phyloP scores from a whole-genome alignment of 2,329 filamentous ascomycete genomes.

The Drechslera avenae region DNA sequence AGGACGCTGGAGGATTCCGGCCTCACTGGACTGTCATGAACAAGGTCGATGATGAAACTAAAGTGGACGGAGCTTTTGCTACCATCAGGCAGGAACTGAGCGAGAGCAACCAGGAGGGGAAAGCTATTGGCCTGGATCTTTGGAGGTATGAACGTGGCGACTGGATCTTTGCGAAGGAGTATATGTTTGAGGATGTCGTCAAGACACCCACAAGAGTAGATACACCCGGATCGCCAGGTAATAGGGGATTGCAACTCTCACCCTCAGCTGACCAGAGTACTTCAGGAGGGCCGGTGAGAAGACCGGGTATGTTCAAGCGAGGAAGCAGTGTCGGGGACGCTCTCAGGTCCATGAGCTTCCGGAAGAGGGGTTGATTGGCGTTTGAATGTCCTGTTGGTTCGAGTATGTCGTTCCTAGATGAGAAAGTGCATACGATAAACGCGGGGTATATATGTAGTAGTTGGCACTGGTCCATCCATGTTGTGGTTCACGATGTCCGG shows the following conservation, averaged over 20 bases:
- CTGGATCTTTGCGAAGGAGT: slow-evolving; percentile 49
- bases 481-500: too few relatives aligned
- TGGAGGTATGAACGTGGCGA: slow-evolving; percentile 51
- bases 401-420: too few relatives aligned
- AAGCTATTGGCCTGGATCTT: slow-evolving; percentile 47
- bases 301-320: slow-evolving; percentile 22
- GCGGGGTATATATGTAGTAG: too few relatives aligned
- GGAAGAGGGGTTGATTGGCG: slow-evolving; percentile 15
- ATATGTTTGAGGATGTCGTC: slow-evolving; percentile 36
- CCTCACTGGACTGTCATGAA: slow-evolving; percentile 57
- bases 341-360: slow-evolving; percentile 22
- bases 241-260: slow-evolving; percentile 5
- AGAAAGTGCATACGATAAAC: too few relatives aligned
- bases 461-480: too few relatives aligned
- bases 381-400: too few relatives aligned
- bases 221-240: not conserved
- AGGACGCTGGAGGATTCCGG: slow-evolving; percentile 49
- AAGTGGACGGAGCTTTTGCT: slow-evolving; percentile 45
- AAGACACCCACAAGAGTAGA: slow-evolving; percentile 2
- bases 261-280: slow-evolving; percentile 2
- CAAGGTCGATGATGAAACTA: slow-evolving; percentile 51
- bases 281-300: slow-evolving; percentile 7
- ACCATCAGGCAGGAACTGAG: slow-evolving; percentile 42
- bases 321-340: slow-evolving; percentile 23
- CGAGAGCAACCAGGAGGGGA: slow-evolving; percentile 40